Conservation (phyloP, 2,329 filamentous ascomycete genomes). For the Monilinia fructicola region DNA sequence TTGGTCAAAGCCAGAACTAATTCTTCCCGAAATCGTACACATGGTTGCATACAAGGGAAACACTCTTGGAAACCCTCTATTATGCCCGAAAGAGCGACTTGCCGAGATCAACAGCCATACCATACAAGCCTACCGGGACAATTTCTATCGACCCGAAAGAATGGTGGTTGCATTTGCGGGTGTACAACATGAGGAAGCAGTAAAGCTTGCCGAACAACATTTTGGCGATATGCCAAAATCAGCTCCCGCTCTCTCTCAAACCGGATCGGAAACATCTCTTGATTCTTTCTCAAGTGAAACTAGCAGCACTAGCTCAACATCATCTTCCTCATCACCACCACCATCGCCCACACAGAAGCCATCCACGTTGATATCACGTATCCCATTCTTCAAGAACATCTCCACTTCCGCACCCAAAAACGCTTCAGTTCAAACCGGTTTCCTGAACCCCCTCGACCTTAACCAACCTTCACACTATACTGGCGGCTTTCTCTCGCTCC, state of each 20-base stretch:
- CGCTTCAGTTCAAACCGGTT: slow-evolving; percentile 53
- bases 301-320: slow-evolving; percentile 42
- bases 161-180: slow-evolving; percentile 96
- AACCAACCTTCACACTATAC: slow-evolving; percentile 77
- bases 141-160: slow-evolving; percentile 85
- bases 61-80: slow-evolving; percentile 86
- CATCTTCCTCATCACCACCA: slow-evolving; percentile 42
- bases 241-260: slow-evolving; percentile 51
- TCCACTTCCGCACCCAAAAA: slow-evolving; percentile 69
- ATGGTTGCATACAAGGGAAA: slow-evolving; percentile 96
- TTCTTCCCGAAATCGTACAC: slow-evolving; percentile 91
- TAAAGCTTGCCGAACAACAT: slow-evolving; percentile 75
- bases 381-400: slow-evolving; percentile 88
- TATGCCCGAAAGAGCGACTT: slow-evolving; percentile 86
- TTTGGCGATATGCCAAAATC: slow-evolving; percentile 84
- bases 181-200: slow-evolving; percentile 76
- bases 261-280: slow-evolving; percentile 59
- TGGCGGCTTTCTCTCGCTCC: slow-evolving; percentile 86
- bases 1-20: slow-evolving; percentile 95
- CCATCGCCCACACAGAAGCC: slow-evolving; percentile 50
- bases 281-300: slow-evolving; percentile 39
- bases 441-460: slow-evolving; percentile 47
- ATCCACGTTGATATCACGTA: slow-evolving; percentile 72
- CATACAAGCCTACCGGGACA: slow-evolving; percentile 74
- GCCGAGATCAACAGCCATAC: slow-evolving; percentile 69